Evolutionary conservation across 441 rosid genomes (phyloP), one percentile per base, ranked within the genome.

Genomic region (Biscutella auriculata): DNA sequence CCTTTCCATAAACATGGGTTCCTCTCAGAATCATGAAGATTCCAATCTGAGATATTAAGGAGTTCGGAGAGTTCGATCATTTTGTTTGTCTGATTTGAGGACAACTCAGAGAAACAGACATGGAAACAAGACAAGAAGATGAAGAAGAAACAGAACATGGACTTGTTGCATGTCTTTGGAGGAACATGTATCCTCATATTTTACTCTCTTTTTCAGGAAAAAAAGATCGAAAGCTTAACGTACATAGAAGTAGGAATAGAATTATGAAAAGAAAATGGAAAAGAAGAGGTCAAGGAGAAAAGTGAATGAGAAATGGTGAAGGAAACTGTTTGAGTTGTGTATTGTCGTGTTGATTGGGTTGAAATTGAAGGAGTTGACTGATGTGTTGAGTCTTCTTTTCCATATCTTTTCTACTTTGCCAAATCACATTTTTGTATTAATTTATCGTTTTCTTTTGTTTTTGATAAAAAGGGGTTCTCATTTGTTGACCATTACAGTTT

Each of bases 1-100:
- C 86, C 78, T 1, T 58, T 17, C 97, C 95, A 89, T 9, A 1
- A 50, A 69, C 97, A 82, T 37, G 80, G 79, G 61, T 77, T 59
- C 7, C 67, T 73, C 56, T 76, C 58, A 23, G 1, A 57, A 29
- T 65, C 60, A 39, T 49, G 48, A 49, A 27, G 26, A 67, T 60
- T 19, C 97, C 91, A 76, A 3, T 54, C 29, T 11, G 66, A n/a
- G 57, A n/a, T 41, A 52, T 57, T 66, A 7, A 81, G 74, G 8
- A 53, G 21, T 19, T 25, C 21, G 14, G 84, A 70, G 46, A 84
- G 59, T n/a, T 30, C 43, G 67, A 48, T 53, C 91, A 87, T 83
- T 41, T 49, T 65, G 42, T 1, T 30, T 23, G 35, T 71, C 65
- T 90, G 95, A 66, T 53, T 45, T 6, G 71, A 2, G 9, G 83